Base-by-base conservation (phyloP, 2,329 filamentous ascomycete species). In the Clarireedia monteithiana region DNA sequence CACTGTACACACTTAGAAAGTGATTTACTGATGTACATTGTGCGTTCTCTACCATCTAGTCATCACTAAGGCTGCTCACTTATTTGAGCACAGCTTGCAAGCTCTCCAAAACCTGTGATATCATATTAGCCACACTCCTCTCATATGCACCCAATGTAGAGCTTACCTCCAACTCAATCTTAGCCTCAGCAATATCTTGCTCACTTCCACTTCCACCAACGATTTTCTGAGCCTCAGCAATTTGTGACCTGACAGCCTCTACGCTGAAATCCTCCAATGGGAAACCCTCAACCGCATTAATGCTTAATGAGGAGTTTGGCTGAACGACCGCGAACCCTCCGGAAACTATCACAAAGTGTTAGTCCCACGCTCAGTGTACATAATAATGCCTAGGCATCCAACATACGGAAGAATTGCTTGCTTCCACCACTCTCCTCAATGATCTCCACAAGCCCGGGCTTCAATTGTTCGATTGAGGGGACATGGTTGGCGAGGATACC, bases 371-470 rank as follows among this genome's bases (percentile, higher is more conserved):
- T 15, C 1, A 20, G 6, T 23, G 24, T 27, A 15, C 2, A 17
- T 12, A 47, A 23, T 20, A 20, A 20, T 26, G 42, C 23, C 38
- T 17, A 17, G 7, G 27, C 3, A 17, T 40, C 14, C 10, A 46
- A 85, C 90, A 68, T 89, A 96, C 91, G 83, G 87, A 99, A 99
- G 81, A 94, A 99, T 77, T 95, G 89, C 85, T 99, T 99, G 88
- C 74, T 79, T 71, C 80, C 80, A 71, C 90, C 89, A 71, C 78
- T 83, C 83, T 99, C 94, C 81, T 97, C 92, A 66, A 97, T 84
- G 71, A 99, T 82, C 81, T 97, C 92, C 66, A 99, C 82, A 66
- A 97, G 78, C 70, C 94, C 94, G 60, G 94, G 91, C 84, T 95
- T 96, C 75, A 99, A 82, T 82, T 99, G 94, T 82, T 99, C 94